These are phyloP conservation scores for Beta macrorhiza DNA, from an alignment of 179 eudicot genomes.

Conservation along the genomic window DNA sequence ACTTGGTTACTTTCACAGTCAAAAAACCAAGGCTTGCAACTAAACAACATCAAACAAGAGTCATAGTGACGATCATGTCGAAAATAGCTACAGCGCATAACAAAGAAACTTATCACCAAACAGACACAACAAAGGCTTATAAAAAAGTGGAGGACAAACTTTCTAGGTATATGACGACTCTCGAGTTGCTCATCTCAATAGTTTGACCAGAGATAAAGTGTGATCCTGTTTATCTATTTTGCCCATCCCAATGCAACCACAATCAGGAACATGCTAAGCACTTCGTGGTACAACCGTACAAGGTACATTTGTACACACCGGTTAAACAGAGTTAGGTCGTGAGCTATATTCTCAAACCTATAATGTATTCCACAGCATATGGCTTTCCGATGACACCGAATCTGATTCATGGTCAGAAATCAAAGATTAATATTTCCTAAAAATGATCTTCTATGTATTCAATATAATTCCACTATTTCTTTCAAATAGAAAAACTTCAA, in stretches of 20 bases:
- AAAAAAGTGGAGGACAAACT: neutral
- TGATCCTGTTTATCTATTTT: neutral
- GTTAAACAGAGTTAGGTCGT: neutral
- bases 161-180: neutral
- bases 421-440: neutral
- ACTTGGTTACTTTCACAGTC: neutral
- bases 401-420: neutral
- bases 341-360: neutral
- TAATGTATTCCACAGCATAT: neutral
- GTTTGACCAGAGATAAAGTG: neutral
- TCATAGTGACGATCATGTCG: neutral
- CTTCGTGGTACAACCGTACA: neutral
- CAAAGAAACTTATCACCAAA: neutral
- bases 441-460: no score
- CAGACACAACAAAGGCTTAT: neutral
- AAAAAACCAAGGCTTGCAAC: neutral
- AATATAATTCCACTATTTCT: no score
- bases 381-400: neutral
- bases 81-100: neutral
- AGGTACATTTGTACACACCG: neutral
- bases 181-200: neutral
- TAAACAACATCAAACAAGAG: neutral
- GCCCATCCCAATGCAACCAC: neutral
- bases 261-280: neutral
- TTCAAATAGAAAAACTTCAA: no score